Base-by-base conservation (phyloP, 2,329 filamentous ascomycete genomes). In the Fusarium circinatum region DNA sequence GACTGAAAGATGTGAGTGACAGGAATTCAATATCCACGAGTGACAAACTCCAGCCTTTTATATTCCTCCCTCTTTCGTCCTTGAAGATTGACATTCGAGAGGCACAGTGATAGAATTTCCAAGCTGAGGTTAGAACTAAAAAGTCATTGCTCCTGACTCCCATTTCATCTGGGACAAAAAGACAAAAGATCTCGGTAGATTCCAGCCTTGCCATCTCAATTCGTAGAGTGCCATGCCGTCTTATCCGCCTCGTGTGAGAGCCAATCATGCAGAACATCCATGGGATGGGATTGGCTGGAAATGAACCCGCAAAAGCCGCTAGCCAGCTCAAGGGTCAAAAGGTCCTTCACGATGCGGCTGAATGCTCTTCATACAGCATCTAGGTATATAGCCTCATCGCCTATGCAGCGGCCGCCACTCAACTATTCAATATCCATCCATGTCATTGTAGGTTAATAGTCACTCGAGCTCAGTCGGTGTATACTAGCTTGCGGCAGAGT, bases 71-170 rank as follows among this genome's bases (percentile, higher is more conserved):
- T 2, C 24, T 20, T 5, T 32, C 6, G 12, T 22, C 22, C 12
- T 24, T 8, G 22, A 42, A 18, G 12, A 6, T 20, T n/a, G 6
- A 2, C 6, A 9, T 12, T 18, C 2, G 15, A 6, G 26, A 42
- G 14, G 7, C 26, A n/a, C 6, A 32, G 22, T 2, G 15, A 56
- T 56, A 24, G 6, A 1, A 0, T 20, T 15, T 9, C 28, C 5
- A 15, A 24, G 2, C 2, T 44, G 22, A 26, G 22, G 3, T 32
- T 24, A 44, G 17, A 32, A 1, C 38, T n/a, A 17, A 4, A 14
- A 5, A 6, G n/a, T 14, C 5, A 20, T 28, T 3, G 6, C 34
- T 20, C 12, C 12, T 55, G 10, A 5, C 14, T 5, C 3, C 28
- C 28, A 24, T 24, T 12, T 32, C 3, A 5, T 22, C 22, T 26